A percentile compares a stretch with the other conserved stretches of the same genome.
Evolutionary conservation across 345 rosid genomes (phyloP).

Genomic region (Citrus mangshanensis): DNA sequence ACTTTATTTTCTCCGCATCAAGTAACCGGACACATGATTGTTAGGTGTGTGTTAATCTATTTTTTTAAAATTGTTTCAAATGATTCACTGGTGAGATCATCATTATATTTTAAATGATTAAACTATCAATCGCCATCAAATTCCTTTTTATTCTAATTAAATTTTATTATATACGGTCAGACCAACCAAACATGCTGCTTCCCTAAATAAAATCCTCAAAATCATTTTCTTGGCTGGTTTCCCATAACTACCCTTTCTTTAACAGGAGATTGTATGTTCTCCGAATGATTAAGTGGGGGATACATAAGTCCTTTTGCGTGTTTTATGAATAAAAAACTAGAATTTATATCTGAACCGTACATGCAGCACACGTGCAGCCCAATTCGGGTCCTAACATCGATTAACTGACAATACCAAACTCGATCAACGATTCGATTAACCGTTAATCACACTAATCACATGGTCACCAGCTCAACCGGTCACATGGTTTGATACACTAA

Average conservation of each 20-base stretch:
- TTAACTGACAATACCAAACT: slow-evolving; percentile 18
- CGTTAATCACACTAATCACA: slow-evolving; percentile 31
- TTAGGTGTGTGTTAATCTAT: neutral
- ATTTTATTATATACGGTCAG: neutral
- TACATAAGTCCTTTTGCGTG: neutral
- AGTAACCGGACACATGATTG: slow-evolving; percentile 5
- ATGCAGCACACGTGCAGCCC: slow-evolving; percentile 32
- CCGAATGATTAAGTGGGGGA: neutral
- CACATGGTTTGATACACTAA: slow-evolving; percentile 39
- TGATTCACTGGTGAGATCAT: slow-evolving; percentile 2
- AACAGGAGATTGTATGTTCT: neutral
- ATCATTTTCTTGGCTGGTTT: neutral
- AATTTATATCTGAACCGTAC: neutral
- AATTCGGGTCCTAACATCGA: slow-evolving; percentile 22
- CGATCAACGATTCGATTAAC: slow-evolving; percentile 18
- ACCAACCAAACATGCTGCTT: slow-evolving; percentile 41
- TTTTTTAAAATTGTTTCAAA: neutral
- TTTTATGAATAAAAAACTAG: neutral
- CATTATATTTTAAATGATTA: slow-evolving; percentile 29
- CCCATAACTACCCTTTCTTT: slow-evolving; percentile 15
- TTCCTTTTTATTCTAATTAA: slow-evolving; percentile 12
- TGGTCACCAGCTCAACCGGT: slow-evolving; percentile 61
- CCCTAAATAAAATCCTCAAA: neutral
- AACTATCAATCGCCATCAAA: slow-evolving; percentile 16
- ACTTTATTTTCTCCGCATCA: slow-evolving; percentile 28